Percentiles rank a stretch among this genome's conserved stretches.
Conservation (phyloP, 306 rosid genomes). For the Calophaca sinica region DNA sequence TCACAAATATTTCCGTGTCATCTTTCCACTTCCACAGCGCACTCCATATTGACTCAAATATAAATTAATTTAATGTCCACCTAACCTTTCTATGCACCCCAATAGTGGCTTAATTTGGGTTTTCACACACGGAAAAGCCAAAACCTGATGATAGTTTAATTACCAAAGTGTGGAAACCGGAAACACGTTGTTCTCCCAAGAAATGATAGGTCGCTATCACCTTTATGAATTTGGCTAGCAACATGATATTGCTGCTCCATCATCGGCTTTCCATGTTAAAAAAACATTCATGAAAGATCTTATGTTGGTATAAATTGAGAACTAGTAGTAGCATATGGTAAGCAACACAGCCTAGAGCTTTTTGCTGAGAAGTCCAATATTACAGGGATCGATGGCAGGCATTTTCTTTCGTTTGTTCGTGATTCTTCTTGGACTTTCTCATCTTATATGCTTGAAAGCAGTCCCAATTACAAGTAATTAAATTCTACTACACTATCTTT, state of each 20-base stretch:
- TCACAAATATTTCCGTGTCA: constrained; percentile 57
- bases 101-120: background rate
- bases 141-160: constrained; percentile 14
- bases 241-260: constrained; percentile 32
- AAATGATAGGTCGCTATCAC: constrained; percentile 53
- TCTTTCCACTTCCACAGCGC: constrained; percentile 63
- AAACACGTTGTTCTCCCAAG: constrained; percentile 44
- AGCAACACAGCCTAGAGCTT: constrained; percentile 40
- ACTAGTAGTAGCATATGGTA: constrained; percentile 21
- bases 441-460: constrained; percentile 63
- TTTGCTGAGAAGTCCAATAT: constrained; percentile 34
- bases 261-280: constrained; percentile 35
- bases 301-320: constrained; percentile 59
- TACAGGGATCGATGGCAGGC: constrained; percentile 49
- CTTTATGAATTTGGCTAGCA: constrained; percentile 58
- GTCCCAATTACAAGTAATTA: constrained; percentile 76
- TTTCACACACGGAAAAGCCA: constrained; percentile 45
- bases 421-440: constrained; percentile 62
- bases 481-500: constrained; percentile 1
- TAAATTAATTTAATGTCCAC: constrained; percentile 28
- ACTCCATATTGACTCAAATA: constrained; percentile 46
- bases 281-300: constrained; percentile 33
- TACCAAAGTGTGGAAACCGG: constrained; percentile 36
- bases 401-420: constrained; percentile 64
- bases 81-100: constrained; percentile 6